A percentile compares a stretch with the other conserved stretches of the same genome.
These are phyloP conservation scores for Ramicandelaber brevisporus DNA, from an alignment of 192 early-diverging fungal genomes.

Conservation along the genomic window DNA sequence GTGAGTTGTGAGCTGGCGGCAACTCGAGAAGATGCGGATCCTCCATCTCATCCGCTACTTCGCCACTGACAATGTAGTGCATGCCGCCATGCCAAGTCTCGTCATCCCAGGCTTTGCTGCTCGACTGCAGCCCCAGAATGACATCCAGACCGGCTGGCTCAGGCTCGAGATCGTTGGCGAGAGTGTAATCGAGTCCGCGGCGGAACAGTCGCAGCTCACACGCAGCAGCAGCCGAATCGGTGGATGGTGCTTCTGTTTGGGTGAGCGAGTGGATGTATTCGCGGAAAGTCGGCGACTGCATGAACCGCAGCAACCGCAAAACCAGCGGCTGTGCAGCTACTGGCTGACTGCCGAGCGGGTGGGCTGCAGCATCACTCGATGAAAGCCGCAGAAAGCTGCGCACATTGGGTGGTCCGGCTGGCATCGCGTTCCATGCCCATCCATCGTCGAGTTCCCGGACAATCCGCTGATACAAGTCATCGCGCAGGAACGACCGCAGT, in stretches of 20 bases:
- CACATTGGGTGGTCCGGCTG: constrained; percentile 18
- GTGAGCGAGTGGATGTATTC: neutral
- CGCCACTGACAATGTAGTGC: constrained; percentile 29
- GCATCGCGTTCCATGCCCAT: constrained; percentile 7
- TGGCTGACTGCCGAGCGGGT: too few species aligned
- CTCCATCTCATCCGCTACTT: constrained; percentile 21
- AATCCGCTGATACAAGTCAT: constrained; percentile 2
- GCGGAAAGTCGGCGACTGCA: too few species aligned
- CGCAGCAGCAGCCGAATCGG: neutral
- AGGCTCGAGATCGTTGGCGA: constrained; percentile 26
- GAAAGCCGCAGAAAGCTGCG: constrained; percentile 16
- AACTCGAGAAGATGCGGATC: constrained; percentile 16
- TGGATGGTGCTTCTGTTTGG: neutral
- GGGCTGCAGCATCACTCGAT: too few species aligned
- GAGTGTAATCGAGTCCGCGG: constrained; percentile 18
- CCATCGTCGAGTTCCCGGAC: constrained; percentile 2
- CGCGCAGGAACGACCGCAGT: constrained; percentile 7
- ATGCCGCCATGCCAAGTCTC: constrained; percentile 25
- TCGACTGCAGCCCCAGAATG: constrained; percentile 6
- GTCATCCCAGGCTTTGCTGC: constrained; percentile 4
- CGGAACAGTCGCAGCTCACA: constrained; percentile 3
- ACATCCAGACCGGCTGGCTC: constrained; percentile 26
- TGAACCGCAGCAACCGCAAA: constrained; percentile 1
- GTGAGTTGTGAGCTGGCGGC: constrained; percentile 20
- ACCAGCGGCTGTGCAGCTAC: too few species aligned